Evolutionary conservation across 768 basidiomycete species (phyloP).

Genomic region (Tremella yokohamensis): DNA sequence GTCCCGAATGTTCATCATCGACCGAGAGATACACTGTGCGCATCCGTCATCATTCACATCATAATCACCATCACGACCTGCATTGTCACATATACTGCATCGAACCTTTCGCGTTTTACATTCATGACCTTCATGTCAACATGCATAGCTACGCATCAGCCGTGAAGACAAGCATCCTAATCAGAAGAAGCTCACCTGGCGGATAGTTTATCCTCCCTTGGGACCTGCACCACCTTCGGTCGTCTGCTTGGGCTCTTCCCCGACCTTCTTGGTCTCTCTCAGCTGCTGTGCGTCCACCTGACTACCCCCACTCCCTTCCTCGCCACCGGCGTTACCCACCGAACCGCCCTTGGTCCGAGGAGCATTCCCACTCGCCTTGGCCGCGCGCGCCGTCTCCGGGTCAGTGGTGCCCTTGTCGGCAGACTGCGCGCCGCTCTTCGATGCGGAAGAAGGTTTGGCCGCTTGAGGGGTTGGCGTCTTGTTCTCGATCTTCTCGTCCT

Average conservation of each 20-base stretch:
- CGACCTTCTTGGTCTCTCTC: slow-evolving; percentile 47
- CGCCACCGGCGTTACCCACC: slow-evolving; percentile 20
- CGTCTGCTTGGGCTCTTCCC: slow-evolving; percentile 40
- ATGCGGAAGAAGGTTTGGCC: slow-evolving; percentile 8
- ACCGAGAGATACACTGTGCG: slow-evolving; percentile 4
- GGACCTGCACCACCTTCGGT: slow-evolving; percentile 36
- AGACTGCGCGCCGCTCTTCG: slow-evolving; percentile 29
- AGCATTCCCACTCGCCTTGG: slow-evolving; percentile 27
- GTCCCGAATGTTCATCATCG: not conserved
- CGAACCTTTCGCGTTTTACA: not conserved
- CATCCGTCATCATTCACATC: not conserved
- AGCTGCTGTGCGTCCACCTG: slow-evolving; percentile 23
- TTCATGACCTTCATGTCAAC: slow-evolving; percentile 3
- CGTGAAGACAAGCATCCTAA: too few species aligned
- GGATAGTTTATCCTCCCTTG: slow-evolving; percentile 35
- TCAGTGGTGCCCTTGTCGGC: slow-evolving; percentile 33
- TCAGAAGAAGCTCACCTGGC: too few species aligned
- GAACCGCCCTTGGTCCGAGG: slow-evolving; percentile 29
- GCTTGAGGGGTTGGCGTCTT: slow-evolving; percentile 24
- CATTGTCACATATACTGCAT: slow-evolving; percentile 5
- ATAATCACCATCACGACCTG: not conserved
- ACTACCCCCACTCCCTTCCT: slow-evolving; percentile 15
- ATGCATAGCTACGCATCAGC: too few species aligned
- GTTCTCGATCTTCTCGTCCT: slow-evolving; percentile 35
- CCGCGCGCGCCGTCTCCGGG: slow-evolving; percentile 25